Evolutionary conservation across 2,329 filamentous ascomycete genomes (phyloP).

Genomic region (Fusarium udum): DNA sequence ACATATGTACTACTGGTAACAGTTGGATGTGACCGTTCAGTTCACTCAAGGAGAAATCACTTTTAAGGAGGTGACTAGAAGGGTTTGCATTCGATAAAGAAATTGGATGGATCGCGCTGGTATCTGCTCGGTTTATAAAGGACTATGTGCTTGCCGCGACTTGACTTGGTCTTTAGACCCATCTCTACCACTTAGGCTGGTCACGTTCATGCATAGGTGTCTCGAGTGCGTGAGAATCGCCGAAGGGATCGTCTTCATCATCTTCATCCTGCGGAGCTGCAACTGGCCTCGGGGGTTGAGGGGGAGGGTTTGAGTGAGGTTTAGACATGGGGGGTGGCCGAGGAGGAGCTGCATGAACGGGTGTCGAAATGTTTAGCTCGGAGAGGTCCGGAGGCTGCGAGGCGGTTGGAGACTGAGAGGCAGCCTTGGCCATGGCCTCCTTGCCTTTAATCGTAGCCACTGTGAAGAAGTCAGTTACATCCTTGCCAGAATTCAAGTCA

Average conservation of each 20-base stretch:
- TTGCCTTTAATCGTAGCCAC: constrained; percentile 65
- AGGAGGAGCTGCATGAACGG: constrained; percentile 58
- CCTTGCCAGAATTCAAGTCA: constrained; percentile 22
- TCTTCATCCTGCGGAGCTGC: constrained; percentile 69
- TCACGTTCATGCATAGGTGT: constrained; percentile 45
- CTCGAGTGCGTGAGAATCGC: constrained; percentile 77
- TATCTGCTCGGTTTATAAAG: neutral
- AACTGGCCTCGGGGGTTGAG: constrained; percentile 31
- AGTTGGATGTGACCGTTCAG: neutral
- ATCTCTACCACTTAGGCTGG: constrained; percentile 45
- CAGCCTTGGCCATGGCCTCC: constrained; percentile 54
- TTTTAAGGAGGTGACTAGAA: neutral
- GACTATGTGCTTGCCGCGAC: neutral
- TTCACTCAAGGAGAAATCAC: neutral
- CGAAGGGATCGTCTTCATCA: constrained; percentile 89
- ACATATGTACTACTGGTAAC: neutral
- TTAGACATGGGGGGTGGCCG: constrained; percentile 42
- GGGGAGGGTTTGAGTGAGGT: constrained; percentile 29
- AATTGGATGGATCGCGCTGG: neutral
- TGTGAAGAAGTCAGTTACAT: constrained; percentile 43
- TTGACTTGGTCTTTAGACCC: neutral
- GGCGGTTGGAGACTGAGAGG: constrained; percentile 51
- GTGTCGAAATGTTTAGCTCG: constrained; percentile 54
- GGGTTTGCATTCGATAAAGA: neutral
- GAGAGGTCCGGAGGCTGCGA: constrained; percentile 56